Conservation (phyloP, 139 green algal genomes). For the Zygnema circumcarinatum region DNA sequence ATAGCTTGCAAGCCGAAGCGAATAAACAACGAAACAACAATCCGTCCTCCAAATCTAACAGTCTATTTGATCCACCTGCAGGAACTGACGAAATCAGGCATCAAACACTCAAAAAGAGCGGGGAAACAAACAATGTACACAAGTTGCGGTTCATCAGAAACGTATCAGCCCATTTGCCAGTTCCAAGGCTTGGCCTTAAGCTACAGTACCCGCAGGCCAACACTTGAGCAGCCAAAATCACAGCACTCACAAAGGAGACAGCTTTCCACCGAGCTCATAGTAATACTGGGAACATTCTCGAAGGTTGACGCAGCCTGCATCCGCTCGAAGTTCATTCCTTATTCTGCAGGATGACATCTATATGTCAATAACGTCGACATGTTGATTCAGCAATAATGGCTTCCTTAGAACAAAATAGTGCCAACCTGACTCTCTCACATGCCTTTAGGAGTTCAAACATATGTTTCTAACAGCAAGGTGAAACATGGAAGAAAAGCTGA, state of each 20-base stretch:
- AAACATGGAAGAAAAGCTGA: background rate
- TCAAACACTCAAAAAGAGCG: background rate
- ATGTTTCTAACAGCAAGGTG: background rate
- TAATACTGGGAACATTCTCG: conserved; percentile 31
- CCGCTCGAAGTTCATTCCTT: conserved; percentile 26
- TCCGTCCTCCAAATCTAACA: no score
- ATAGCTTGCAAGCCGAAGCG: no score
- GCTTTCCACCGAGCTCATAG: conserved; percentile 22
- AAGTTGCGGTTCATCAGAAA: no score
- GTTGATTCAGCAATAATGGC: conserved; percentile 7
- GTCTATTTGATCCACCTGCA: background rate
- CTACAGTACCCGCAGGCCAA: no score
- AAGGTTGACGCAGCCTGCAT: conserved; percentile 41
- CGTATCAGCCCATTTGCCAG: no score
- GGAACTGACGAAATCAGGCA: background rate
- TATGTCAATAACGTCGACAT: background rate
- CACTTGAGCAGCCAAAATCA: no score
- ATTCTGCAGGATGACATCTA: conserved; percentile 18
- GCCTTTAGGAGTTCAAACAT: conserved; percentile 33
- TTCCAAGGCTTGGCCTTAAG: no score
- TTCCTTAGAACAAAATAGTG: no score
- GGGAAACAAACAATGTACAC: background rate
- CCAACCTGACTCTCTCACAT: no score
- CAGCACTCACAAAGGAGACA: conserved; percentile 1
- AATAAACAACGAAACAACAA: background rate